Conservation (phyloP, 2,329 filamentous ascomycete genomes). For the Orbilia ellipsospora region DNA sequence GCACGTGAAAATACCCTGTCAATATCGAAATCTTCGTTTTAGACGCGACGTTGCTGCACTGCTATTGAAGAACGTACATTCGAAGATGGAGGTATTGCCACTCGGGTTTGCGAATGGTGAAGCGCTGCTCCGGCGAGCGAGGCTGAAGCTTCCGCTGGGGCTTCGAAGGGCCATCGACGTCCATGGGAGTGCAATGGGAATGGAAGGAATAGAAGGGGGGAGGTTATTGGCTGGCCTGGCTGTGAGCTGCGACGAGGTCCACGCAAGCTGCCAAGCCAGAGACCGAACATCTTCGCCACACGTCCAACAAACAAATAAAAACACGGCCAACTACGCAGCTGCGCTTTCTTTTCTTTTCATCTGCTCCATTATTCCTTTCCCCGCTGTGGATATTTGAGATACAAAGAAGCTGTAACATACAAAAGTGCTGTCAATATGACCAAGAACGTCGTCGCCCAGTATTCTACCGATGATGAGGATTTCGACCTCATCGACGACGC, state of each 20-base stretch:
- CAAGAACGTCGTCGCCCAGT: constrained; percentile 25
- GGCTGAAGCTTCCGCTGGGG: constrained; percentile 6
- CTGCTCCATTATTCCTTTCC: neutral
- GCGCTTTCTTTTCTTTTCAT: neutral
- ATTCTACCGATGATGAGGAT: constrained; percentile 44
- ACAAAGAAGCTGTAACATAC: neutral
- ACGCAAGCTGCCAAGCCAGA: constrained; percentile 30
- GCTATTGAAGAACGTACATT: constrained; percentile 48
- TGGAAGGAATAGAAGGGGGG: neutral
- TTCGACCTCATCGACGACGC: constrained; percentile 52
- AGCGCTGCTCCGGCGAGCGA: constrained; percentile 42
- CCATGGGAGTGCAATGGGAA: neutral
- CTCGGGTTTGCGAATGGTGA: constrained; percentile 57
- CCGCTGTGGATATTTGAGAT: neutral
- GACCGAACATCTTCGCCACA: constrained; percentile 31
- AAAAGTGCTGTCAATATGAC: constrained; percentile 28
- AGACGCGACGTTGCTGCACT: neutral
- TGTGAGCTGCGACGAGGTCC: neutral
- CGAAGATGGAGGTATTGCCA: constrained; percentile 58
- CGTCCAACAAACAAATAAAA: neutral
- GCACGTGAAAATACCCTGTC: neutral
- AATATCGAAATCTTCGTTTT: neutral
- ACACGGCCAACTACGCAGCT: neutral
- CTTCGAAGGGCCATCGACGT: neutral
- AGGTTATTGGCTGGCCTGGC: neutral